Evolutionary conservation across 202 grass and related monocot species (phyloP).

Genomic region (Setaria viridis): DNA sequence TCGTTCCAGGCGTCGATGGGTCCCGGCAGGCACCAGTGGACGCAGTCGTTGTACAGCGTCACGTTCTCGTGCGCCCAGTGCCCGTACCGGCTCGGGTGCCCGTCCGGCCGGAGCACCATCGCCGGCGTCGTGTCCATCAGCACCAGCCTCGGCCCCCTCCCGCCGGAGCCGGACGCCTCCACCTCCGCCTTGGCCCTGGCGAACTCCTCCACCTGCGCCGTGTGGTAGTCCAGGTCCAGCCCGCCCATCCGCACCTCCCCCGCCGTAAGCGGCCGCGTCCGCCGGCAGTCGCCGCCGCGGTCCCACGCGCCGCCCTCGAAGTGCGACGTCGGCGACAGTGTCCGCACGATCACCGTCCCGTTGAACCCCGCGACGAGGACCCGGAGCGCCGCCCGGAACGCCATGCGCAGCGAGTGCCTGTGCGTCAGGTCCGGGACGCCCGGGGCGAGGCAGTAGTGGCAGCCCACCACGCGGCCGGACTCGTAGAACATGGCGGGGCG

Average conservation of each 20-base stretch:
- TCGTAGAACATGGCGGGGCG: constrained; percentile 65
- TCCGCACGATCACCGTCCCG: constrained; percentile 53
- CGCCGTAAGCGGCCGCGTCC: constrained; percentile 35
- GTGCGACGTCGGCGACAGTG: constrained; percentile 65
- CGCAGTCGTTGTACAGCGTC: constrained; percentile 73
- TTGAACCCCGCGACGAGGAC: not conserved
- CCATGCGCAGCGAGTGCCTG: constrained; percentile 45
- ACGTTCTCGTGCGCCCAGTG: constrained; percentile 62
- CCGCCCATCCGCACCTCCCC: constrained; percentile 40
- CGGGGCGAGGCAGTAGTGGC: constrained; percentile 63
- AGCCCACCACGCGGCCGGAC: constrained; percentile 56
- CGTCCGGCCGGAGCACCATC: constrained; percentile 60
- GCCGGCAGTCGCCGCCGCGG: constrained; percentile 61
- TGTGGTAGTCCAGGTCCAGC: constrained; percentile 50
- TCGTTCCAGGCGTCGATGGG: constrained; percentile 78
- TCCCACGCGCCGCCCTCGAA: constrained; percentile 79
- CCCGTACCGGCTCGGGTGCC: constrained; percentile 70
- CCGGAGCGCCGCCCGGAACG: constrained; percentile 40
- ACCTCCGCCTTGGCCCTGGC: not conserved
- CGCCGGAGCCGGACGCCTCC: not conserved
- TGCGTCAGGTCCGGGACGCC: constrained; percentile 54
- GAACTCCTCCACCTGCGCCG: constrained; percentile 65
- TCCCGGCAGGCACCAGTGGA: constrained; percentile 92
- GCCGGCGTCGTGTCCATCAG: constrained; percentile 61
- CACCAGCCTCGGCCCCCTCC: constrained; percentile 27